phyloP scores from a whole-genome alignment of 495 filamentous ascomycete species.

The Neurospora sp. region DNA sequence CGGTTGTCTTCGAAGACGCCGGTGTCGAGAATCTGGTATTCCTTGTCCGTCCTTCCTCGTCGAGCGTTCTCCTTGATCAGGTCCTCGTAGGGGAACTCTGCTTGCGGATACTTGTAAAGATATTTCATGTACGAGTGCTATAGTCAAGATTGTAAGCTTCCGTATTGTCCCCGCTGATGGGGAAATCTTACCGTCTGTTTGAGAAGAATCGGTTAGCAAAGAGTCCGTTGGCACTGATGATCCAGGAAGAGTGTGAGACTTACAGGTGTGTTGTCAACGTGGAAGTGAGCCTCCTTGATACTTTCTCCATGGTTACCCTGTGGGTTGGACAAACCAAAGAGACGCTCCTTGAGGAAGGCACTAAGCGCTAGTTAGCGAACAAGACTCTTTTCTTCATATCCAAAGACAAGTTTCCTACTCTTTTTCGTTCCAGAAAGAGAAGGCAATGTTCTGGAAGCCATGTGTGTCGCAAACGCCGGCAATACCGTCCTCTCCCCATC shows the following conservation, averaged over 20 bases:
- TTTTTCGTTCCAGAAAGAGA: conserved; percentile 95
- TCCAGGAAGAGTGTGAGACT: conserved; percentile 10
- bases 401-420: conserved; percentile 47
- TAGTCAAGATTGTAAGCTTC: conserved; percentile 12
- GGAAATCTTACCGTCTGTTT: conserved; percentile 33
- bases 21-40: conserved; percentile 89
- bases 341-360: conserved; percentile 83
- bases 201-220: conserved; percentile 11
- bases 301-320: conserved; percentile 96
- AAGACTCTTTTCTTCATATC: neutral
- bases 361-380: conserved; percentile 31
- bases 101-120: conserved; percentile 94
- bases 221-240: neutral
- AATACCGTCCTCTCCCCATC: conserved; percentile 97
- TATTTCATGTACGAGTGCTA: conserved; percentile 99
- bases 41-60: conserved; percentile 61
- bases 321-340: conserved; percentile 90
- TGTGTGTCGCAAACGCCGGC: conserved; percentile 91
- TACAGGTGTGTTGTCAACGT: conserved; percentile 83
- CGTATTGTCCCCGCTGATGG: neutral
- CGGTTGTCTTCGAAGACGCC: conserved; percentile 83
- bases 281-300: conserved; percentile 92
- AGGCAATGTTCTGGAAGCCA: conserved; percentile 80
- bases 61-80: conserved; percentile 72
- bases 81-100: conserved; percentile 82